phyloP scores from a whole-genome alignment of 2,329 filamentous ascomycete genomes.

The Colletotrichum godetiae region DNA sequence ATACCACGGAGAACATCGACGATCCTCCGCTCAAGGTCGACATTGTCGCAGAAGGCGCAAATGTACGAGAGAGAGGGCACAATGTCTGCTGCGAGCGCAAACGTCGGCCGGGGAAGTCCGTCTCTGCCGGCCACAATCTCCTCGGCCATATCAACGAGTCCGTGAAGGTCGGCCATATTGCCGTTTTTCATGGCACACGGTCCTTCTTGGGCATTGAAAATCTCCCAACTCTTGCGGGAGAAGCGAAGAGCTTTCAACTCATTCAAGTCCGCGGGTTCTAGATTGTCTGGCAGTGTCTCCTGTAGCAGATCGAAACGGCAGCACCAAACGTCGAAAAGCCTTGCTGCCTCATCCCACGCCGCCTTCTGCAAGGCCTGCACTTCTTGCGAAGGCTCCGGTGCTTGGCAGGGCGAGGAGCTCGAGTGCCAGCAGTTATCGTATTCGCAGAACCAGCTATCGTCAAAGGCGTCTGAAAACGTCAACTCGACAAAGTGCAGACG shows the following conservation, averaged over 20 bases:
- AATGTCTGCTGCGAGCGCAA: slow-evolving; percentile 19
- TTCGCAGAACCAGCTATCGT: slow-evolving; percentile 1
- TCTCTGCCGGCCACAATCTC: background rate
- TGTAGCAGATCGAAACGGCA: slow-evolving; percentile 22
- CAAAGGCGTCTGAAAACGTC: slow-evolving; percentile 3
- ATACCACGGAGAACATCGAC: slow-evolving; percentile 27
- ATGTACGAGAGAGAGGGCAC: slow-evolving; percentile 28
- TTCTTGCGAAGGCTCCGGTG: background rate
- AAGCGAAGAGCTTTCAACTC: slow-evolving; percentile 19
- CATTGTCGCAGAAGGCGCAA: slow-evolving; percentile 33
- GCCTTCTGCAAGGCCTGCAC: background rate
- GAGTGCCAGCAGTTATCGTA: background rate
- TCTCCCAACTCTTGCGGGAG: slow-evolving; percentile 5
- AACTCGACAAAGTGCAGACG: slow-evolving; percentile 12
- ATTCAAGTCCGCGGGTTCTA: background rate
- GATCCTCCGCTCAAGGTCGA: slow-evolving; percentile 22
- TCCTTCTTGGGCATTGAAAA: slow-evolving; percentile 10
- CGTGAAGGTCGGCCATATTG: background rate
- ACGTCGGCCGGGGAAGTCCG: background rate
- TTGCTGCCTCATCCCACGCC: background rate
- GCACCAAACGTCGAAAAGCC: slow-evolving; percentile 4
- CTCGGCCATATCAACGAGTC: slow-evolving; percentile 26
- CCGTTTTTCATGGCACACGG: slow-evolving; percentile 7
- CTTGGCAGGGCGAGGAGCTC: background rate
- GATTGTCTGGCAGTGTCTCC: background rate